Base-by-base conservation (phyloP, 23 red algal genomes). In the Chondrus crispus region DNA sequence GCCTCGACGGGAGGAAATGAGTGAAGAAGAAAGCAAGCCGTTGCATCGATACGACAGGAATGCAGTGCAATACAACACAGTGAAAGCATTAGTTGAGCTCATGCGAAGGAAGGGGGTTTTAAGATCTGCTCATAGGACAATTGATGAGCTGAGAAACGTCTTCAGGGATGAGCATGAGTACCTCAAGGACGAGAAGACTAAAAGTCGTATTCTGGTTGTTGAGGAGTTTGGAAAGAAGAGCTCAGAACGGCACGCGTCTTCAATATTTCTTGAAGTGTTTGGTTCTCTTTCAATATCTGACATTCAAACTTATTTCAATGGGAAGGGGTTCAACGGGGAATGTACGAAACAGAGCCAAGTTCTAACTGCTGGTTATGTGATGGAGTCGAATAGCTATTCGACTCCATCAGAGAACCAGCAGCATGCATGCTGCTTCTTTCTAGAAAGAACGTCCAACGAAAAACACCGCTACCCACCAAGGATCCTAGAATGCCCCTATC, bases 41-140 rank as follows among this genome's bases (percentile, higher is more conserved):
- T 52, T 82, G 3, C 78, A 7, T 7, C 9, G 37, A 32, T 82
- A 82, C 50, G 78, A 82, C 2, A 60, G 35, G 53, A 82, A 60
- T 29, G 10, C 50, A 7, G 39, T 82, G 2, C 78, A 82, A 82
- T 54, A 32, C 78, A 82, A 50, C 19, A 62, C 48, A n/a, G 47
- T 82, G 8, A 46, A 50, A 32, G 48, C 11, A n/a, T 58, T 82
- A 38, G 78, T 62, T 2, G 29, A 62, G 2, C n/a, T 82, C 5
- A 82, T 82, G 78, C 42, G 50, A n/a, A 3, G 6, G 35, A 82
- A 82, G 43, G 78, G 78, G 11, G 54, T 82, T 39, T 32, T 82
- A 19, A 3, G 3, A 2, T 76, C 71, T 45, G 41, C 35, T 12
- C 29, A 71, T 28, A 71, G 64, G 64, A 32, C 10, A 18, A 36